Percentiles rank a stretch among this genome's conserved stretches.
These are phyloP conservation scores for Fusarium fracticaudum DNA, from an alignment of 2,329 filamentous ascomycete species.

Conservation along the genomic window DNA sequence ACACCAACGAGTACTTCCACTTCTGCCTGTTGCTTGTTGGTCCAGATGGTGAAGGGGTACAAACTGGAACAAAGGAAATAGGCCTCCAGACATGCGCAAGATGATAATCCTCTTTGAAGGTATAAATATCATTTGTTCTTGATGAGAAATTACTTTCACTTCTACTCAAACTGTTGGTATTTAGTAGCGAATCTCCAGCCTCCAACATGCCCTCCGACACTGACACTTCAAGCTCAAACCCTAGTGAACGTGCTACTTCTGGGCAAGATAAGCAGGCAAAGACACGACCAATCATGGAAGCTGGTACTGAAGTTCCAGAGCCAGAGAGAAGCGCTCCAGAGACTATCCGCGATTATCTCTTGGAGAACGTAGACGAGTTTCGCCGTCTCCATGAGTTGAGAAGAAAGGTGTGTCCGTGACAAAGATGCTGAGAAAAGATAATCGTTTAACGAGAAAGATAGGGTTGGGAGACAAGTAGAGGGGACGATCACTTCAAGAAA, in stretches of 20 bases:
- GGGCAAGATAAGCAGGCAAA: not conserved
- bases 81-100: not conserved
- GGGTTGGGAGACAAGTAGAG: slow-evolving; percentile 57
- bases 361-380: slow-evolving; percentile 3
- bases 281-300: not conserved
- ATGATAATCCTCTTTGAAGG: not conserved
- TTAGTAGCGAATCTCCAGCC: not conserved
- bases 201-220: not conserved
- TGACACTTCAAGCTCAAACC: not conserved
- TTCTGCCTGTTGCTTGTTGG: not conserved
- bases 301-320: not conserved
- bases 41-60: not conserved
- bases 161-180: not conserved
- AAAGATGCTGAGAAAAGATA: not conserved
- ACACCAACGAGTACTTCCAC: not conserved
- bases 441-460: slow-evolving; percentile 25
- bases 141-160: not conserved
- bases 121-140: not conserved
- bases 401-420: not conserved
- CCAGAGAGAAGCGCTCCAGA: not conserved
- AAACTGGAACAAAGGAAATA: not conserved
- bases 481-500: slow-evolving; percentile 54
- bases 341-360: not conserved
- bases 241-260: too few relatives aligned
- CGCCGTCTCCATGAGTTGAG: slow-evolving; percentile 3